phyloP scores from a whole-genome alignment of 257 asterid genomes.

The Rhazya stricta region DNA sequence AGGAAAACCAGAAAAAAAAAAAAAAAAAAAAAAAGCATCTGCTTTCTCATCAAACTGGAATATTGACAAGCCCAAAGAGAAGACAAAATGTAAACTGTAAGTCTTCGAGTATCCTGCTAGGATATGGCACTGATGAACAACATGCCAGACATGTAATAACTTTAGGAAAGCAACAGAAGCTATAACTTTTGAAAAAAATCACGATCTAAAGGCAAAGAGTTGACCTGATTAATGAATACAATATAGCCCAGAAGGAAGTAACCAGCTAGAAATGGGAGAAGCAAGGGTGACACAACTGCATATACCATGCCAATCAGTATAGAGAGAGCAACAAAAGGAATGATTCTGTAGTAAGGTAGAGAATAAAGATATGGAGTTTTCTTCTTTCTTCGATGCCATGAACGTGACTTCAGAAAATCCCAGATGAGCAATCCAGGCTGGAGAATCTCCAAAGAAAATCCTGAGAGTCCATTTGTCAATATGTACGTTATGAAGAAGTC shows the following conservation, averaged over 20 bases:
- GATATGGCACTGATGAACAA: not conserved
- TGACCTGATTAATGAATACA: constrained; percentile 81
- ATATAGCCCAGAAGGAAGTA: constrained; percentile 81
- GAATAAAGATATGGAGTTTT: constrained; percentile 63
- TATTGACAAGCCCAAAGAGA: not conserved
- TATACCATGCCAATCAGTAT: constrained; percentile 88
- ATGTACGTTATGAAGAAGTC: constrained; percentile 89
- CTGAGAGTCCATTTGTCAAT: constrained; percentile 77
- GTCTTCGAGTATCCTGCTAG: not conserved
- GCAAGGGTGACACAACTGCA: constrained; percentile 92
- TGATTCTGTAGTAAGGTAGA: constrained; percentile 68
- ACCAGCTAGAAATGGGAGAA: constrained; percentile 77
- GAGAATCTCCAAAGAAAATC: constrained; percentile 89
- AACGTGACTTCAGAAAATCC: constrained; percentile 60
- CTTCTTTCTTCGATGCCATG: constrained; percentile 64
- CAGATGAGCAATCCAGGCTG: constrained; percentile 89
- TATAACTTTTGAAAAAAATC: not conserved
- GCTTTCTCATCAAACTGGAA: not conserved
- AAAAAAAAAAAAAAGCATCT: not conserved
- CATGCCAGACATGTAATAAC: not conserved
- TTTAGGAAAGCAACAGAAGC: no score
- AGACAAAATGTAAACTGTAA: not conserved
- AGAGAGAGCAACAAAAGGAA: constrained; percentile 69
- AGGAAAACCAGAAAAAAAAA: no score
- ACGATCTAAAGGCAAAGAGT: constrained; percentile 10